Evolutionary conservation across 2,329 filamentous ascomycete genomes (phyloP), one percentile per base, ranked within the genome.

Genomic region (Harringtonia aguacate): DNA sequence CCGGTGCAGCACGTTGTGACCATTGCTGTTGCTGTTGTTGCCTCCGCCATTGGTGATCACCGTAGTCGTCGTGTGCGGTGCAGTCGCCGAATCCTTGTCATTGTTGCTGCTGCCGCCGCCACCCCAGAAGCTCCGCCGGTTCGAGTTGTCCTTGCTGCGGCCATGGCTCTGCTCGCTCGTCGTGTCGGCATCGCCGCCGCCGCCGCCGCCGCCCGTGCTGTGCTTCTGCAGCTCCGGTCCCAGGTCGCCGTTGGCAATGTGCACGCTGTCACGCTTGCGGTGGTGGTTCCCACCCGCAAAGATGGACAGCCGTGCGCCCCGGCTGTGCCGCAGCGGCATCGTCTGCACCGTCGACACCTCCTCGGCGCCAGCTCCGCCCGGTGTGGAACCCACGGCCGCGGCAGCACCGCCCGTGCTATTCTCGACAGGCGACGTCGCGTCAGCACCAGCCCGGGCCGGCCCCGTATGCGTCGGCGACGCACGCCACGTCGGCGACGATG

Each of bases 281-380:
- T 56, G 58, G 18, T 56, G 43, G 36, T 69, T 68, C 12, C 72
- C 70, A 2, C 72, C 70, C 3, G 21, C 24, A 33, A 79, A 60
- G 58, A 79, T 77, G 56, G 74, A 79, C 13, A 79, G 63, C 4
- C 75, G 65, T 3, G 73, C 66, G 15, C 72, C 72, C 17, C 70
- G 71, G 8, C 66, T 59, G 37, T 65, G 68, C n/a, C 66, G 67
- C 31, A 72, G 55, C 3, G 68, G 65, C n/a, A 77, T 66, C 1
- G 72, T 70, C 41, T 68, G 69, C 3, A 69, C 66, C 2, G 70
- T 58, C 1, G 72, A 64, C 3, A 70, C 67, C 46, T 77, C 73
- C 37, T 76, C 72, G 8, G 46, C 27, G 40, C 42, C 43, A 15
- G 4, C 24, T 20, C 2, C 14, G 35, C 1, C 38, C 36, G 13